phyloP scores from a whole-genome alignment of 2,329 filamentous ascomycete species.

The Massarina eburnea region DNA sequence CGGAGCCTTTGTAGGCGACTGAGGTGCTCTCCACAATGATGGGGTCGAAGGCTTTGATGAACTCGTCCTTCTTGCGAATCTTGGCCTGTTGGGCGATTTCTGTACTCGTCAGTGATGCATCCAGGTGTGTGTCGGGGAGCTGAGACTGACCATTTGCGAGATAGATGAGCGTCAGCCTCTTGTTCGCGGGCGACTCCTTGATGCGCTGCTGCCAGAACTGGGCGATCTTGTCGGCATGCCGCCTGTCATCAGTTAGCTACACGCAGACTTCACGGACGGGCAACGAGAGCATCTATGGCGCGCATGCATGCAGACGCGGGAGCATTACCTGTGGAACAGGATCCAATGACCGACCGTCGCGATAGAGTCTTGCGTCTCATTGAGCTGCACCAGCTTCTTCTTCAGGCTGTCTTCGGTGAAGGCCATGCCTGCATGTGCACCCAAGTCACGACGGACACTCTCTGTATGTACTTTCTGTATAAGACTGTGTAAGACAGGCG shows the following conservation, averaged over 20 bases:
- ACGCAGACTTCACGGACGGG: constrained; percentile 3
- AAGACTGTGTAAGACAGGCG: constrained; percentile 4
- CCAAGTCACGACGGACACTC: constrained; percentile 20
- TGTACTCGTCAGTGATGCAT: constrained; percentile 39
- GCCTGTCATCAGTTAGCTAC: constrained; percentile 55
- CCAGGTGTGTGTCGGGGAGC: constrained; percentile 14
- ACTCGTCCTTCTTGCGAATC: constrained; percentile 88
- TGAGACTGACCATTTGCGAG: constrained; percentile 78
- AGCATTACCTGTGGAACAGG: constrained; percentile 87
- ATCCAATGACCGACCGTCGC: constrained; percentile 98
- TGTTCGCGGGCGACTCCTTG: constrained; percentile 82
- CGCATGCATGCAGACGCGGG: constrained; percentile 2
- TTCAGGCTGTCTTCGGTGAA: constrained; percentile 95
- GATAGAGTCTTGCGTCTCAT: constrained; percentile 97
- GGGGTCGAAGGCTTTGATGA: constrained; percentile 86
- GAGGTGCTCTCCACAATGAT: constrained; percentile 88
- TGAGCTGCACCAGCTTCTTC: constrained; percentile 90
- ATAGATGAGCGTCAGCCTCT: constrained; percentile 88
- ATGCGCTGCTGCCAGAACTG: constrained; percentile 89
- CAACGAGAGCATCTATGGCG: not conserved
- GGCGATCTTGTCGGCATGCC: constrained; percentile 88
- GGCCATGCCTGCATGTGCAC: constrained; percentile 76
- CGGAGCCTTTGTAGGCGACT: constrained; percentile 84
- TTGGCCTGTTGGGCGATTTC: constrained; percentile 97
- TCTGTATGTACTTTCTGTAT: not conserved